Conservation (phyloP, 345 rosid genomes). For the Rhodomyrtus tomentosa region DNA sequence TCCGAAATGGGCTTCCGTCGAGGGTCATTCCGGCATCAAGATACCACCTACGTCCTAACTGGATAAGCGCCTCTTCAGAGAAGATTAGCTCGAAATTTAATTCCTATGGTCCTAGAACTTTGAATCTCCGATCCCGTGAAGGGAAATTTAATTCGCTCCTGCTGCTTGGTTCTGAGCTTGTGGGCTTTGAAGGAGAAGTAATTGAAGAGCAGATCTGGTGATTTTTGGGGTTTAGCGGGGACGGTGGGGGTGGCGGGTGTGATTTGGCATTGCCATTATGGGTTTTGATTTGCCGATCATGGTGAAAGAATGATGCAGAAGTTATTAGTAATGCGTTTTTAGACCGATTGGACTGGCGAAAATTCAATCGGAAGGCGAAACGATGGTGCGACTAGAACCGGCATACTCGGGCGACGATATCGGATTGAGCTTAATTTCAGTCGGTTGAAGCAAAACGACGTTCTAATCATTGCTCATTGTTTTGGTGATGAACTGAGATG, state of each 20-base stretch:
- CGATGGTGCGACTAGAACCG: too few species aligned
- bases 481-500: too few species aligned
- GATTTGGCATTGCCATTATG: background rate
- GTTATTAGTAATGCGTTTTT: too few species aligned
- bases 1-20: rapidly evolving
- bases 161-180: constrained; percentile 79
- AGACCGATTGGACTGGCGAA: too few species aligned
- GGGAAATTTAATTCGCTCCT: constrained; percentile 36
- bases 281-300: constrained; percentile 4
- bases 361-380: too few species aligned
- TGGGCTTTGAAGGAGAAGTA: constrained; percentile 35
- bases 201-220: too few species aligned
- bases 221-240: constrained; percentile 1
- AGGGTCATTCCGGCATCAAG: background rate
- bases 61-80: background rate
- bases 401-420: too few species aligned
- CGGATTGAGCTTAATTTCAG: too few species aligned
- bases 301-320: too few species aligned
- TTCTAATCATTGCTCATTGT: too few species aligned
- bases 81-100: background rate
- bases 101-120: rapidly evolving
- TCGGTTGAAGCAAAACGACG: too few species aligned
- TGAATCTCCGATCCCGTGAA: too few species aligned
- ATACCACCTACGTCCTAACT: background rate
- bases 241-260: background rate